These are phyloP conservation scores for Wickerhamomyces hampshirensis DNA, from an alignment of 805 yeast species.

Conservation along the genomic window DNA sequence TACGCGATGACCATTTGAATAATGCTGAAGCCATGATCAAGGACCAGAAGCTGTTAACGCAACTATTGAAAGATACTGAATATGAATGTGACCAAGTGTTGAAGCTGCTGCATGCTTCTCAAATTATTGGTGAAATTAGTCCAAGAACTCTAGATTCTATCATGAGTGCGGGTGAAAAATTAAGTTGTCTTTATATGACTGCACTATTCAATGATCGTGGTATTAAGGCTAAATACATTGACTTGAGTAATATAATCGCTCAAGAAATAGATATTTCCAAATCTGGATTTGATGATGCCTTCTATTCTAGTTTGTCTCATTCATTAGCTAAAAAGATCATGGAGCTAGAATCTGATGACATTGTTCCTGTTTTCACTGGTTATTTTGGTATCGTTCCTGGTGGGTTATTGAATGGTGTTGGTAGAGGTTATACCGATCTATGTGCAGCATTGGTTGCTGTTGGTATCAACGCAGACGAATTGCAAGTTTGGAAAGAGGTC, in stretches of 20 bases:
- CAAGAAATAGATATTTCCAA: slow-evolving; percentile 47
- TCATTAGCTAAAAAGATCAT: slow-evolving; percentile 47
- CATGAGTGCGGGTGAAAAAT: slow-evolving; percentile 91
- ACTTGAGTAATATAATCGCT: slow-evolving; percentile 70
- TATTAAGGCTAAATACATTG: slow-evolving; percentile 72
- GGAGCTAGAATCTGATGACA: slow-evolving; percentile 33
- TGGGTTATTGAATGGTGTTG: slow-evolving; percentile 87
- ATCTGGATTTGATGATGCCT: slow-evolving; percentile 60
- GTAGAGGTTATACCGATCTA: slow-evolving; percentile 95
- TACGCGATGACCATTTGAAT: slow-evolving; percentile 70
- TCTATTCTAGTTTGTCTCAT: slow-evolving; percentile 52
- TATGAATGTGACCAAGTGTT: slow-evolving; percentile 63
- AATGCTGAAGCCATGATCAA: slow-evolving; percentile 61
- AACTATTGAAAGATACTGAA: slow-evolving; percentile 55
- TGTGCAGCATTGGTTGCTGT: slow-evolving; percentile 97
- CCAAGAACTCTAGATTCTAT: slow-evolving; percentile 84
- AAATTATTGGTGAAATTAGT: slow-evolving; percentile 86
- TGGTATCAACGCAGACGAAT: slow-evolving; percentile 85
- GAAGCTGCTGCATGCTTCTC: slow-evolving; percentile 78
- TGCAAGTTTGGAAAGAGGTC: slow-evolving; percentile 98
- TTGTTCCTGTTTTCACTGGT: slow-evolving; percentile 91
- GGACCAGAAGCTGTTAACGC: slow-evolving; percentile 38
- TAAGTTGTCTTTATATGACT: slow-evolving; percentile 86
- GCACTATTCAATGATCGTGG: slow-evolving; percentile 80
- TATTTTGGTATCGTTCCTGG: slow-evolving; percentile 96